These are phyloP conservation scores for Solanum clarkiae DNA, from an alignment of 257 asterid species.

Conservation along the genomic window DNA sequence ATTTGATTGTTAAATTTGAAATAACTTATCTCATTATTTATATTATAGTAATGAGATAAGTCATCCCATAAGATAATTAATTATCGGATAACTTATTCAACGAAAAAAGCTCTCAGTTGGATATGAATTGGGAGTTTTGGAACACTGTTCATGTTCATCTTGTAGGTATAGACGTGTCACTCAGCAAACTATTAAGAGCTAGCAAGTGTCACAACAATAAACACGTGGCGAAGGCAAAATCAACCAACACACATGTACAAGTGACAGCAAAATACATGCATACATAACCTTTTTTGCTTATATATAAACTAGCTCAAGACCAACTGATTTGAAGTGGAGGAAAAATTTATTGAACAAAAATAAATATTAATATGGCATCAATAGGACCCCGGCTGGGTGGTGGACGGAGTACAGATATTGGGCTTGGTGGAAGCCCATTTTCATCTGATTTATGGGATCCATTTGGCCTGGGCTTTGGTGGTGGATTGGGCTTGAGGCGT, in stretches of 20 bases:
- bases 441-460: conserved; percentile 23
- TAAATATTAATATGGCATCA: neutral
- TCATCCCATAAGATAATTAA: too few species aligned
- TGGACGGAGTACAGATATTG: neutral
- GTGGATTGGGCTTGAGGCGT: neutral
- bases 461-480: neutral
- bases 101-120: too few species aligned
- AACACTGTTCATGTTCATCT: too few species aligned
- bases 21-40: too few species aligned
- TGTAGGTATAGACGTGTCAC: too few species aligned
- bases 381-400: neutral
- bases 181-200: neutral
- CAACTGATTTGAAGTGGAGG: neutral
- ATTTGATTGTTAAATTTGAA: too few species aligned
- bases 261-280: neutral
- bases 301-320: neutral
- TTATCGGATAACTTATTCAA: too few species aligned
- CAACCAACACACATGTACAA: neutral
- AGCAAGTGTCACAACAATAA: neutral
- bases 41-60: too few species aligned
- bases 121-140: too few species aligned
- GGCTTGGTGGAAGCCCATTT: neutral
- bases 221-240: neutral
- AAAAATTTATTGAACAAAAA: too few species aligned
- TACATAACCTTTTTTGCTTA: too few species aligned